Base-by-base conservation (phyloP, 1,139 yeast genomes). In the Lodderomyces elongisporus region DNA sequence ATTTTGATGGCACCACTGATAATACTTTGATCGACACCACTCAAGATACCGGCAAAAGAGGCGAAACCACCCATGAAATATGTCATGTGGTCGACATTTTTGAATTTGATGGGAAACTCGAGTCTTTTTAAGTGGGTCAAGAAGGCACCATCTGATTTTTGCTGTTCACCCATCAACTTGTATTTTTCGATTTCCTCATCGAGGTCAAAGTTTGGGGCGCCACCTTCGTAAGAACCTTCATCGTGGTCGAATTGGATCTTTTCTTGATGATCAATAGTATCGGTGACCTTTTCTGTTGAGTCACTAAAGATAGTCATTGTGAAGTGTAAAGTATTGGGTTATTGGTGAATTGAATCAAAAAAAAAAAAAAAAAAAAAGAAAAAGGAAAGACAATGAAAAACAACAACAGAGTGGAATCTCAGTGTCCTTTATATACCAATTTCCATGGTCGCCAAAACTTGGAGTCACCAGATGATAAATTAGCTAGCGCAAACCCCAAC, bases 1-100 rank as follows among this genome's bases (percentile, higher is more conserved):
- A 76, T 66, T 17, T 72, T 73, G 35, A 72, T 58, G 3, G 83
- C 82, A 46, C 81, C 82, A 28, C 75, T 65, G 38, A 77, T 77
- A 31, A 76, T 58, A 8, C 77, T 69, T 52, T 72, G 77, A 52
- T 72, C 78, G 29, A 70, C 58, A 38, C 82, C 82, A 10, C 80
- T 73, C 32, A 77, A 63, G 36, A 75, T 50, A 31, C 83, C 83
- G 17, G 79, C 81, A 40, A 72, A 66, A 4, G 80, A 69, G 9
- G 79, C 77, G 46, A 74, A 73, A 9, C 48, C 50, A 14, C 77
- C 79, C 37, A 74, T 50, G 41, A 72, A 54, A 39, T 53, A 52
- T 15, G 69, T 71, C 71, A 74, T 71, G 43, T 65, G 49, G 21
- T 47, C 54, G 39, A 68, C 70, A 43, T 68, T 58, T 33, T 64